Evolutionary conservation across 768 basidiomycete species (phyloP).

Genomic region (Tricholomella constricta): DNA sequence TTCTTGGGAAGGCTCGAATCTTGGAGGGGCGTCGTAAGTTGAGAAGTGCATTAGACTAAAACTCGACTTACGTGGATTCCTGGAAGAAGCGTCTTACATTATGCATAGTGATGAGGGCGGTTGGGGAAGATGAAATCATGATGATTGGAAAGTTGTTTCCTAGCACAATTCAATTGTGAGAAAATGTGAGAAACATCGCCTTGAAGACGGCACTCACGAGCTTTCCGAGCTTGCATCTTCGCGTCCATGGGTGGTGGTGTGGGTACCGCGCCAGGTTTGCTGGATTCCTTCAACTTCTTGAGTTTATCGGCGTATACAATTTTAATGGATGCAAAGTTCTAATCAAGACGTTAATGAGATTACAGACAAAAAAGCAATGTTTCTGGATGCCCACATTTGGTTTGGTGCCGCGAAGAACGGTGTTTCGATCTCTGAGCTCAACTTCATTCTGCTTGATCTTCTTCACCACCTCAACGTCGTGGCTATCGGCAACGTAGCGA

Average conservation of each 20-base stretch:
- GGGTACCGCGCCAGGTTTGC: conserved; percentile 48
- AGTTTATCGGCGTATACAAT: conserved; percentile 72
- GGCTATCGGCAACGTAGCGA: conserved; percentile 74
- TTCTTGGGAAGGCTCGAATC: conserved; percentile 75
- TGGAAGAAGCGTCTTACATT: conserved; percentile 95
- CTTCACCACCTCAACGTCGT: conserved; percentile 86
- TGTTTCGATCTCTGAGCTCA: conserved; percentile 81
- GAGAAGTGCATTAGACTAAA: neutral
- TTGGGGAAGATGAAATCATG: conserved; percentile 95
- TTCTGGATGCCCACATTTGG: conserved; percentile 60
- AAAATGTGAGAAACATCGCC: neutral
- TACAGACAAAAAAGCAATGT: neutral
- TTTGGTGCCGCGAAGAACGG: conserved; percentile 81
- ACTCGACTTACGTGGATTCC: conserved; percentile 67
- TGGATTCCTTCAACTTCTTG: conserved; percentile 72
- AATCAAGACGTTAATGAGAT: neutral
- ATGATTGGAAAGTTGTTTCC: conserved; percentile 90
- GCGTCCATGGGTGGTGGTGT: conserved; percentile 42
- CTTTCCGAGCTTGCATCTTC: conserved; percentile 68
- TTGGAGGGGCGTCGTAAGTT: conserved; percentile 20
- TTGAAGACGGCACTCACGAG: conserved; percentile 47
- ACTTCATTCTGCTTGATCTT: conserved; percentile 75
- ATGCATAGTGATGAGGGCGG: conserved; percentile 95
- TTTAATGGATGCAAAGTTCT: conserved; percentile 83
- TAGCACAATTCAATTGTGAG: conserved; percentile 23